Base-by-base conservation (phyloP, 164 flowering plant species). In the Nymphaea colorata region DNA sequence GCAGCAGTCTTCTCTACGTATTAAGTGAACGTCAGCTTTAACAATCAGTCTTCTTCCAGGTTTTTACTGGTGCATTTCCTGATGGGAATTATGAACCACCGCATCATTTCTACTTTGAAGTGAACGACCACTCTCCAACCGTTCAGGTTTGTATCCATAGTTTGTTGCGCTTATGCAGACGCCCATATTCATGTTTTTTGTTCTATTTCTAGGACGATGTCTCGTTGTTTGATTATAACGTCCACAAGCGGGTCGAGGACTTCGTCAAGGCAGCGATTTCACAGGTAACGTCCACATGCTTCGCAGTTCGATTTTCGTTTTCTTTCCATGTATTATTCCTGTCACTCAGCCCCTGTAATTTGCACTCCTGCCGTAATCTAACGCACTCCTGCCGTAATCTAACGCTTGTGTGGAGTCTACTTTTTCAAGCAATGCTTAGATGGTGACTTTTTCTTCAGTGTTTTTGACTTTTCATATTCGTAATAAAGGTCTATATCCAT, bases 221-320 rank as follows among this genome's bases (percentile, higher is more conserved):
- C 64, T 69, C 76, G 47, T 76, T 91, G 69, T 93, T 87, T 82
- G 98, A 94, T 76, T 94, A 94, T 78, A 94, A 91, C 81, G 97
- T 94, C 66, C 81, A 88, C 80, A 93, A 91, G 72, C 80, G 97
- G 67, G 97, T 94, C 57, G 68, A 94, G 70, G 95, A 82, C 73
- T 94, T 94, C 81, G 97, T 94, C 42, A 87, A 85, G 44, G 96
- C 91, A 75, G 97, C 98, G 51, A 6, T 85, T 16, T 73, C 82
- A 61, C 97, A 88, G 91, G 98, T 89, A 76, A 68, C 8, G 51
- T 45, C 51, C 8, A 45, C 8, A 45, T 45, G 36, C 36, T 25
- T 25, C 36, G 36, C 36, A 25, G 36, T 25, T 25, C 36, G 36
- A 25, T 25, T 25, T 1, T 25, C 36, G 36, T 25, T 25, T 25